Evolutionary conservation across 2,329 filamentous ascomycete genomes (phyloP), one percentile per base, ranked within the genome.

Genomic region (Claviceps citrina): DNA sequence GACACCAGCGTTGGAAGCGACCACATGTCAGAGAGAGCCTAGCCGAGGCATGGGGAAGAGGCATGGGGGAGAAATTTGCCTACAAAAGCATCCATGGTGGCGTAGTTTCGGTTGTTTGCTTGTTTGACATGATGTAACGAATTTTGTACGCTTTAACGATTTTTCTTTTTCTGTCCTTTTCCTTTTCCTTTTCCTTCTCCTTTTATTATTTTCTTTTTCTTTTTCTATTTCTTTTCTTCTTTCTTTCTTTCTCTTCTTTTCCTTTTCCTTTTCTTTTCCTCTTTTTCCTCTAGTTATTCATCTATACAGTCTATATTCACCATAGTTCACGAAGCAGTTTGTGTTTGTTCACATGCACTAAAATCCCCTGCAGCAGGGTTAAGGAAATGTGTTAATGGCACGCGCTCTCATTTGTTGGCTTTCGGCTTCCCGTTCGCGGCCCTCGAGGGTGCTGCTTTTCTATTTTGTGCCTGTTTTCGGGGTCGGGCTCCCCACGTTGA

Each of bases 1-100:
- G 44, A 36, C n/a, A 33, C 19, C 24, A 37, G 32, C 16, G n/a
- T n/a, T n/a, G n/a, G n/a, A n/a, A n/a, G 31, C 26, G 6, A 30
- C 8, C 41, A 42, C 3, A 33, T 38, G 22, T 19, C 16, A 19
- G 42, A 44, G n/a, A 31, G 20, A n/a, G 40, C 31, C 2, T 44
- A 26, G 13, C 18, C 12, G 26, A n/a, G 13, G 13, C 32, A 34
- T 22, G 13, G 8, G 19, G n/a, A n/a, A n/a, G 26, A n/a, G n/a
- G 13, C 32, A 34, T 22, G 13, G 8, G 19, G n/a, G n/a, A 22
- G 18, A 5, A 15, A n/a, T 31, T 5, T 19, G 30, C 15, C 16
- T 13, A 15, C 30, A 12, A 16, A 12, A 6, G 8, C 18, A 7
- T 8, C 7, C 1, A 10, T 10, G 9, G 7, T 31, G 30, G 7